Percentiles rank a stretch among this genome's conserved stretches.
phyloP scores from a whole-genome alignment of 371 early-diverging fungal genomes.

The Mortierella sp. region DNA sequence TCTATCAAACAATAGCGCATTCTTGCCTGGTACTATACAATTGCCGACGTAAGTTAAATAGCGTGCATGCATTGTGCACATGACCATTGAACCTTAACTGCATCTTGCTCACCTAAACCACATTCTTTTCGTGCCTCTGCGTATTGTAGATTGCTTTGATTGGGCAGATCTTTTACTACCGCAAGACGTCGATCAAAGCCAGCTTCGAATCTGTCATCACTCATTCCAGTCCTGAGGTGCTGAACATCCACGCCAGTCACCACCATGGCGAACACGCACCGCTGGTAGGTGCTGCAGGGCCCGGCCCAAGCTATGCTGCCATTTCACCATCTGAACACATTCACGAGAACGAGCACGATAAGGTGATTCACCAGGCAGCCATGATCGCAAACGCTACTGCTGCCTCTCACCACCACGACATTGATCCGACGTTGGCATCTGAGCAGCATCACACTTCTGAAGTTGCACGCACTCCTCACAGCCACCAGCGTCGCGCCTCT shows the following conservation, averaged over 20 bases:
- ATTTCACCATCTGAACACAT: slow-evolving; percentile 36
- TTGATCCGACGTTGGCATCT: neutral
- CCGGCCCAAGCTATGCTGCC: slow-evolving; percentile 18
- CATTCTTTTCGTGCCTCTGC: neutral
- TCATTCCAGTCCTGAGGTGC: slow-evolving; percentile 29
- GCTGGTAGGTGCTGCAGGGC: slow-evolving; percentile 6
- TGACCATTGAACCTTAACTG: neutral
- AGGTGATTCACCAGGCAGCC: slow-evolving; percentile 47
- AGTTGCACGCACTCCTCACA: too few species aligned
- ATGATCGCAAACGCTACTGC: slow-evolving; percentile 44
- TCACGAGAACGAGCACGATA: slow-evolving; percentile 46
- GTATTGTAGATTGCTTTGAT: slow-evolving; percentile 56
- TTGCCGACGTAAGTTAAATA: slow-evolving; percentile 46
- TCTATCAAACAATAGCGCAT: slow-evolving; percentile 20
- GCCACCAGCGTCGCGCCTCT: slow-evolving; percentile 36
- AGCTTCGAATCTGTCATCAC: slow-evolving; percentile 50
- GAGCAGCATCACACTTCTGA: too few species aligned
- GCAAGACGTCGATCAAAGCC: slow-evolving; percentile 44
- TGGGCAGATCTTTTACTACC: slow-evolving; percentile 66
- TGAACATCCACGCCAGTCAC: slow-evolving; percentile 1
- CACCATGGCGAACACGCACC: slow-evolving; percentile 24
- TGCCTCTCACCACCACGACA: slow-evolving; percentile 9
- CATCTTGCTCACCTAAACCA: neutral
- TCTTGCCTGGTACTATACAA: slow-evolving; percentile 53
- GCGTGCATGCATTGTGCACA: too few species aligned